Evolutionary conservation across 2,329 filamentous ascomycete species (phyloP).

Genomic region (Botryotinia convoluta): DNA sequence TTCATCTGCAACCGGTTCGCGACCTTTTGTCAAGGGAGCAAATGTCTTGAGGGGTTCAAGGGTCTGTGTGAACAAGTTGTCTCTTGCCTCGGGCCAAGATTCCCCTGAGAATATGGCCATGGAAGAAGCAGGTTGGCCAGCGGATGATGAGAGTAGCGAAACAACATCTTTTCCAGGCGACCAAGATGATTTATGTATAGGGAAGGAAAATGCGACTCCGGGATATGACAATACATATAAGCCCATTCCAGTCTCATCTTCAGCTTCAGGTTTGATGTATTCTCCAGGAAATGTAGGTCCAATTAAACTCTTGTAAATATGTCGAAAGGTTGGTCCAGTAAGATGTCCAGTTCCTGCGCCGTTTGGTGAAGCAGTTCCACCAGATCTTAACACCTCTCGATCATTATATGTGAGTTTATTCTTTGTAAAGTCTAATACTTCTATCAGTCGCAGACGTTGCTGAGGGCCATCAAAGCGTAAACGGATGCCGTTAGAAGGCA

Average conservation of each 20-base stretch:
- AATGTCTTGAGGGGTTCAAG: slow-evolving; percentile 73
- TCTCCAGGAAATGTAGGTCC: slow-evolving; percentile 93
- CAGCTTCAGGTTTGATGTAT: slow-evolving; percentile 66
- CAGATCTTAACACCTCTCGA: slow-evolving; percentile 70
- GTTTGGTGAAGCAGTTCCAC: slow-evolving; percentile 42
- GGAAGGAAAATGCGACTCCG: slow-evolving; percentile 89
- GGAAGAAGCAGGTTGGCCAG: slow-evolving; percentile 71
- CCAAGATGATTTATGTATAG: slow-evolving; percentile 71
- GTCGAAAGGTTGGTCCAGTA: slow-evolving; percentile 73
- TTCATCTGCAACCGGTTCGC: slow-evolving; percentile 83
- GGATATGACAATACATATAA: slow-evolving; percentile 92
- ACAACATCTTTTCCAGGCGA: slow-evolving; percentile 79
- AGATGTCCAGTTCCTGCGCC: slow-evolving; percentile 33
- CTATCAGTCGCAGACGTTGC: slow-evolving; percentile 85
- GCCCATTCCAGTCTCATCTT: slow-evolving; percentile 56
- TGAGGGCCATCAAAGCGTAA: slow-evolving; percentile 92
- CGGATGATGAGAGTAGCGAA: slow-evolving; percentile 74
- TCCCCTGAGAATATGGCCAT: slow-evolving; percentile 90
- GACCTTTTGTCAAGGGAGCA: slow-evolving; percentile 64
- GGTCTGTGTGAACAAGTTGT: slow-evolving; percentile 70
- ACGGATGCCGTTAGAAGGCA: slow-evolving; percentile 83
- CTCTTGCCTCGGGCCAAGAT: slow-evolving; percentile 83
- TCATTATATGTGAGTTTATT: slow-evolving; percentile 79
- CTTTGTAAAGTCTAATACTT: slow-evolving; percentile 86
- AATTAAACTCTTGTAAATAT: slow-evolving; percentile 90